phyloP scores from a whole-genome alignment of 139 green algal species.

The Chlamydomonas sp. region DNA sequence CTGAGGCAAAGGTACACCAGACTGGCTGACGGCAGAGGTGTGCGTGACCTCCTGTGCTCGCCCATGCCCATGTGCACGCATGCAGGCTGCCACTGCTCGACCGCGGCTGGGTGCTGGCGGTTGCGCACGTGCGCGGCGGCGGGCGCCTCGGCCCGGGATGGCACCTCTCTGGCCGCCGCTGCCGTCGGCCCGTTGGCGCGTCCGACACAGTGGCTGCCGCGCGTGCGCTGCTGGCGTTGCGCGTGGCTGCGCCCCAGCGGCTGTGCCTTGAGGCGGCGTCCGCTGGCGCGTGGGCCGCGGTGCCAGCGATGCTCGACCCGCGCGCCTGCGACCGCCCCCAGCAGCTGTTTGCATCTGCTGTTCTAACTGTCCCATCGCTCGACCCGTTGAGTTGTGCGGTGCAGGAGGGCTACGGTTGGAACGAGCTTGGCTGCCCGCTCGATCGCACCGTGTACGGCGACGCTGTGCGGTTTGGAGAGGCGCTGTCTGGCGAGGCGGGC shows the following conservation, averaged over 20 bases:
- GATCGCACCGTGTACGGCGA: neutral
- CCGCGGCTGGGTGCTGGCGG: constrained; percentile 62
- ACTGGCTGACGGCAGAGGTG: too few species aligned
- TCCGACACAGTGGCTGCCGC: neutral
- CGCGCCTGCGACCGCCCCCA: too few species aligned
- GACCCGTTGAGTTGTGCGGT: neutral
- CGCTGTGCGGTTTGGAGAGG: neutral
- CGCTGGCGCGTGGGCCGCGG: constrained; percentile 3
- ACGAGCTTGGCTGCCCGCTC: constrained; percentile 8
- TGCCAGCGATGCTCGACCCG: neutral
- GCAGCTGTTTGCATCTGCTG: constrained; percentile 7
- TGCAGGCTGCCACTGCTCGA: constrained; percentile 61
- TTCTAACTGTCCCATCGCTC: constrained; percentile 4
- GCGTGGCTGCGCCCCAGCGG: neutral
- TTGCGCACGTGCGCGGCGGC: constrained; percentile 76
- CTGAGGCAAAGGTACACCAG: too few species aligned
- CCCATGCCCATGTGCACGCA: too few species aligned
- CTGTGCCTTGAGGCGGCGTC: constrained; percentile 1
- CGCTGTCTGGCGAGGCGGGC: too few species aligned
- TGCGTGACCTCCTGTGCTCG: too few species aligned
- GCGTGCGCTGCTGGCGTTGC: neutral
- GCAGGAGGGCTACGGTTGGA: neutral
- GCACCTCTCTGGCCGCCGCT: constrained; percentile 34
- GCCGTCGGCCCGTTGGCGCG: neutral
- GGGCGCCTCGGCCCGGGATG: constrained; percentile 70